A percentile compares a stretch with the other conserved stretches of the same genome.
Conservation (phyloP, 441 rosid genomes). For the Sinapis alba region DNA sequence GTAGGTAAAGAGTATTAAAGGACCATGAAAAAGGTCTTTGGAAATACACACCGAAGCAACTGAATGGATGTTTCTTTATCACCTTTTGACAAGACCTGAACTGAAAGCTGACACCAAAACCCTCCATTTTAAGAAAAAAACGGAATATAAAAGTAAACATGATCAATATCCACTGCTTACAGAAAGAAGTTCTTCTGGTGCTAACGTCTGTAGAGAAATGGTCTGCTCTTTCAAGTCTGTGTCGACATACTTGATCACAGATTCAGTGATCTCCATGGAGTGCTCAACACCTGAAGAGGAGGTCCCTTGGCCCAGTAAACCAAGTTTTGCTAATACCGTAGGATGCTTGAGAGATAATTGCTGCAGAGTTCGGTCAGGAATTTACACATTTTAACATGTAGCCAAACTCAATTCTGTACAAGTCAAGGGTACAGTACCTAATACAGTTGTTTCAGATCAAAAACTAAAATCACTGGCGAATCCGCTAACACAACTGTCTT, state of each 20-base stretch:
- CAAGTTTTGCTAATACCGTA: slow-evolving; percentile 59
- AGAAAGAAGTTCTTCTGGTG: slow-evolving; percentile 63
- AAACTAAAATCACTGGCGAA: not conserved
- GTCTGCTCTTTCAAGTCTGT: slow-evolving; percentile 37
- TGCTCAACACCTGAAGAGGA: slow-evolving; percentile 34
- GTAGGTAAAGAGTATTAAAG: not conserved
- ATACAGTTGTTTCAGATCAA: not conserved
- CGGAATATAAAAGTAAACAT: slow-evolving; percentile 7
- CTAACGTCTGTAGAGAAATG: slow-evolving; percentile 47
- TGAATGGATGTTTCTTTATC: slow-evolving; percentile 54
- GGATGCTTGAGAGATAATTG: slow-evolving; percentile 73
- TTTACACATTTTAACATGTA: not conserved
- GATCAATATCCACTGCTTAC: slow-evolving; percentile 52
- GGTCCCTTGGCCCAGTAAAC: slow-evolving; percentile 47
- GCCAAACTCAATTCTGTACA: not conserved
- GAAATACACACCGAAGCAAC: slow-evolving; percentile 56
- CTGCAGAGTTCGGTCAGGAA: slow-evolving; percentile 50
- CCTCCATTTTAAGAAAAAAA: slow-evolving; percentile 15
- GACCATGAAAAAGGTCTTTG: slow-evolving; percentile 2
- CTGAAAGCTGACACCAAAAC: slow-evolving; percentile 65
- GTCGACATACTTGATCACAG: slow-evolving; percentile 41
- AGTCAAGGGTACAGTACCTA: not conserved
- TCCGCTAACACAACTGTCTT: not conserved
- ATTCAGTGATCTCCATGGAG: slow-evolving; percentile 39
- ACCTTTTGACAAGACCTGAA: slow-evolving; percentile 55